Evolutionary conservation across 768 basidiomycete species (phyloP), one percentile per base, ranked within the genome.

Genomic region (Podaxis sp.): DNA sequence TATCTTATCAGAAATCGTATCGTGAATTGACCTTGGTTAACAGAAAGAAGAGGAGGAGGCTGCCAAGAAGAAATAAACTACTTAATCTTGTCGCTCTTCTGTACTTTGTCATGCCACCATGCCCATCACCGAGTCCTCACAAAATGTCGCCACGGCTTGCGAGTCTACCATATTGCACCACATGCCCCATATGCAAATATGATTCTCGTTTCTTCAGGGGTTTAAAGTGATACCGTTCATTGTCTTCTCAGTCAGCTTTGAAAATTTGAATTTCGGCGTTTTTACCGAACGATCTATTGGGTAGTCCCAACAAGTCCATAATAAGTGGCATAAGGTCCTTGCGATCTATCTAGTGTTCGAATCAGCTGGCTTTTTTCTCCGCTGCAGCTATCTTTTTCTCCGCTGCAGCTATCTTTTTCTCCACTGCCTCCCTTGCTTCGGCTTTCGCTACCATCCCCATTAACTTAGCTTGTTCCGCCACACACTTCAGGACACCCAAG

Each of bases 11-110:
- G 51, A 17, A 36, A 30, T 64, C 24, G 48, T 59, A 42, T 17
- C 39, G 38, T 38, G 55, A 28, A 59, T 39, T 36, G 26, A 61
- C 39, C 57, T 28, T 59, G 26, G 30, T 61, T 52, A 69, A 63
- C 71, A 93, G 92, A 92, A 89, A 74, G 92, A 92, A 69, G 94
- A 94, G 74, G 93, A 95, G 84, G 93, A 95, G 74, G 92, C 90
- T 63, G 86, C 83, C 74, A 94, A 95, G 84, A 93, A 93, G 82
- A 93, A 95, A 81, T 92, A 87, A 79, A 79, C 63, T 67, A 64
- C 66, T 68, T 66, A 68, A 69, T 74, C 64, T 68, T 68, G 57
- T 68, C 62, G 63, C 67, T 67, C 64, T 60, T 46, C 52, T 55
- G 40, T 63, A 63, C 61, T 58, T 36, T 60, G 60, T 48, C 69